Evolutionary conservation across 768 basidiomycete species (phyloP), one percentile per base, ranked within the genome.

Genomic region (Pholiota microspora): DNA sequence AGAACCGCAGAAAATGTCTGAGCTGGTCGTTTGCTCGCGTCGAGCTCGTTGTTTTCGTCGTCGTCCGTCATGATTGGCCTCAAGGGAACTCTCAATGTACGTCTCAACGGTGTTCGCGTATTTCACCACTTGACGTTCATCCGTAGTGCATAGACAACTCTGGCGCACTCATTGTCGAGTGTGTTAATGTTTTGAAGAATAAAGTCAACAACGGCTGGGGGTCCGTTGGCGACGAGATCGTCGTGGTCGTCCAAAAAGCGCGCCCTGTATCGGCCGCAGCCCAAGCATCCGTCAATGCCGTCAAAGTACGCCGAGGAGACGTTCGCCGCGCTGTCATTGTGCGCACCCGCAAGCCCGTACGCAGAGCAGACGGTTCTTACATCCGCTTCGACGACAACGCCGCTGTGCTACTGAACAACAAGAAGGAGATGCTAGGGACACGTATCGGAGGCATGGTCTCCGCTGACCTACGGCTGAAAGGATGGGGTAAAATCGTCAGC

Each of bases 301-400:
- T 94, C 61, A 98, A 97, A 74, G 93, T 98, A 10, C 84, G 93
- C 23, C 82, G 86, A 53, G 96, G 96, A 18, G 96, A 98, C 68
- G 92, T 98, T 38, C 85, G 94, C n/a, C 84, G 94, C 60, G 96
- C 96, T 0, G 88, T 98, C 60, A 90, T 98, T 52, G 96, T 98
- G 7, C 85, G 96, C 31, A 94, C 93, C n/a, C 82, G 84, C 63
- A 96, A 97, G 71, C 70, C 84, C 21, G 88, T 93, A 4, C 80
- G 84, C 36, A 77, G 96, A 66, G 86, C 94, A 18, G 96, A 98
- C 71, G 96, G 96, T 12, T 81, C 92, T 25, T 77, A 83, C 62
- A 77, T 98, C 59, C 78, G 90, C 42, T 98, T 98, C 71, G 96
- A 98, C 72, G 96, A 98, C 79, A 98, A 98, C 64, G 96, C 96